Evolutionary conservation across 2,329 filamentous ascomycete species (phyloP).

Genomic region (Coniochaeta prunicola): DNA sequence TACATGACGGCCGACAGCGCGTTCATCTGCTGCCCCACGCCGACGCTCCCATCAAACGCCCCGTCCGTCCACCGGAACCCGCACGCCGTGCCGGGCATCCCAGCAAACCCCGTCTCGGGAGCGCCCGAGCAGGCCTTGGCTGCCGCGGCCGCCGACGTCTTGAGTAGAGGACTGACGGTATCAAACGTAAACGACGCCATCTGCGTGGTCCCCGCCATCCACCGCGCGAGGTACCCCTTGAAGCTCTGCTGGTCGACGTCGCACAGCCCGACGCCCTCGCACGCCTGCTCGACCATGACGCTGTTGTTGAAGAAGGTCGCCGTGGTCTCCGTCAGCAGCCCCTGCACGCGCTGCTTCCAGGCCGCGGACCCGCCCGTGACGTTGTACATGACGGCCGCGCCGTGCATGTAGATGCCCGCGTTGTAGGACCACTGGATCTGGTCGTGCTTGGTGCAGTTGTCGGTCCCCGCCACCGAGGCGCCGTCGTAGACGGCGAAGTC

Average conservation of each 20-base stretch:
- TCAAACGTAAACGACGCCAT: constrained; percentile 53
- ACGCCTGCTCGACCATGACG: constrained; percentile 56
- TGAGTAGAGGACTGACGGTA: constrained; percentile 44
- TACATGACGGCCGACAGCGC: constrained; percentile 44
- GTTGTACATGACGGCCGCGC: constrained; percentile 63
- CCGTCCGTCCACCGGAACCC: constrained; percentile 51
- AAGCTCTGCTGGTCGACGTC: constrained; percentile 57
- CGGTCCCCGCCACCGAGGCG: background rate
- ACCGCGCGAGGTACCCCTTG: constrained; percentile 55
- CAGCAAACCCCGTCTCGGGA: background rate
- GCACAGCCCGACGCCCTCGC: constrained; percentile 54
- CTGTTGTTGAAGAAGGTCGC: constrained; percentile 49
- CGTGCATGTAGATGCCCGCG: constrained; percentile 57
- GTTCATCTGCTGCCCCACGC: constrained; percentile 63
- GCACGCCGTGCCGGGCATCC: constrained; percentile 34
- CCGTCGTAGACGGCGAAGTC: constrained; percentile 51
- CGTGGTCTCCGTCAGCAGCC: constrained; percentile 43
- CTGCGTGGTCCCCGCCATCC: constrained; percentile 55
- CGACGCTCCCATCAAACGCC: constrained; percentile 50
- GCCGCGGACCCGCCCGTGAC: constrained; percentile 36
- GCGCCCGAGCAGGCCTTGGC: constrained; percentile 47
- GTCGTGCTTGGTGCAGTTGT: constrained; percentile 50
- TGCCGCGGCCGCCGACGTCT: constrained; percentile 49
- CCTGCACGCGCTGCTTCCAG: constrained; percentile 53
- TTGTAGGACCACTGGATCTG: constrained; percentile 64